These are phyloP conservation scores for Ogataea wickerhamii DNA, from an alignment of 805 yeast species.

Conservation along the genomic window DNA sequence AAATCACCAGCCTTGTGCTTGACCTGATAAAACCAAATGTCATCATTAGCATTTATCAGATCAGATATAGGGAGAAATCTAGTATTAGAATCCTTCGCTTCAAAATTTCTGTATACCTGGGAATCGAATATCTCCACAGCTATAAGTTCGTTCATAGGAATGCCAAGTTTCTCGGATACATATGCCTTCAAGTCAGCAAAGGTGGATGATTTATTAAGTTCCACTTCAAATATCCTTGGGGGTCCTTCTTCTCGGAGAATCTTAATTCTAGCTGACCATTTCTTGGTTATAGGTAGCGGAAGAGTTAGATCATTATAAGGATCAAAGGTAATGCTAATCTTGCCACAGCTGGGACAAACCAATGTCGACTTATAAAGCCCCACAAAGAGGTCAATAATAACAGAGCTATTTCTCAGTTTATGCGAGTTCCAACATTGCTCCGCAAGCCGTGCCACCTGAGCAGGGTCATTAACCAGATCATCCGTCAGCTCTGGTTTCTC, in stretches of 20 bases:
- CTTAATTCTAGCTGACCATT: slow-evolving; percentile 65
- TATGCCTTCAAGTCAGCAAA: slow-evolving; percentile 60
- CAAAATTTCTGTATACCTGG: slow-evolving; percentile 68
- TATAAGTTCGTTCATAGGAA: slow-evolving; percentile 37
- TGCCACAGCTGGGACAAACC: slow-evolving; percentile 79
- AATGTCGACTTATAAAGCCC: slow-evolving; percentile 90
- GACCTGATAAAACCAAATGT: slow-evolving; percentile 55
- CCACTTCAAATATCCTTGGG: slow-evolving; percentile 61
- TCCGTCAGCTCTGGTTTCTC: slow-evolving; percentile 82
- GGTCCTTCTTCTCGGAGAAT: slow-evolving; percentile 57
- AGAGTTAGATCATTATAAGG: slow-evolving; percentile 88
- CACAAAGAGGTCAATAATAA: slow-evolving; percentile 79
- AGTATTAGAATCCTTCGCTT: slow-evolving; percentile 46
- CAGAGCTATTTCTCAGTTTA: slow-evolving; percentile 75
- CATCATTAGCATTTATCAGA: slow-evolving; percentile 59
- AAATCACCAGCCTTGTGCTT: slow-evolving; percentile 44
- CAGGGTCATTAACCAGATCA: slow-evolving; percentile 51
- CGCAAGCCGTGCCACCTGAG: slow-evolving; percentile 61
- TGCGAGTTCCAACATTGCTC: slow-evolving; percentile 77
- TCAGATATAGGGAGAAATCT: slow-evolving; percentile 67
- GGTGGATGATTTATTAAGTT: slow-evolving; percentile 61
- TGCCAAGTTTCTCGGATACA: slow-evolving; percentile 45
- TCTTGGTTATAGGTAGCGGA: slow-evolving; percentile 75
- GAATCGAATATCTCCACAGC: slow-evolving; percentile 63
- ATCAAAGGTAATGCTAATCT: slow-evolving; percentile 84